A percentile compares a stretch with the other conserved stretches of the same genome.
These are phyloP conservation scores for Teunomyces atbi DNA, from an alignment of 805 yeast species.

Conservation along the genomic window DNA sequence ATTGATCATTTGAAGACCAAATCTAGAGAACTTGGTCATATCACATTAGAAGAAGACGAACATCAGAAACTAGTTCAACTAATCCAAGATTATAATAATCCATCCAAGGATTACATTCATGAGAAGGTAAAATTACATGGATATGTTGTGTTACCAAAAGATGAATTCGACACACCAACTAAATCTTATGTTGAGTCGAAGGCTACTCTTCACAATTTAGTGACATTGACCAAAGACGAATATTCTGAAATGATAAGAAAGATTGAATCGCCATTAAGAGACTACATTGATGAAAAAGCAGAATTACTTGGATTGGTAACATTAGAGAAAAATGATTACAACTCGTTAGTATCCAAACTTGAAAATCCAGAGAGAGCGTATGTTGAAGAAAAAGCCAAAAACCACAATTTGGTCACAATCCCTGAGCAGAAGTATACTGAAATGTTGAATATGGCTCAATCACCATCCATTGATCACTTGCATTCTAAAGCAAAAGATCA, in stretches of 20 bases:
- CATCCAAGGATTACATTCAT: constrained; percentile 29
- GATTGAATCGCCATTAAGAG: constrained; percentile 13
- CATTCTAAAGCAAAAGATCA: constrained; percentile 10
- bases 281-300: constrained; percentile 13
- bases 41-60: constrained; percentile 11
- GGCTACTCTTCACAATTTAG: constrained; percentile 21
- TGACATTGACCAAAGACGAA: constrained; percentile 10
- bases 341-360: background rate
- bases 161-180: constrained; percentile 20
- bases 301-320: constrained; percentile 1
- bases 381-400: constrained; percentile 6
- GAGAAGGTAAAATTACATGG: constrained; percentile 29
- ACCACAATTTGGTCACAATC: constrained; percentile 7
- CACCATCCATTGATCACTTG: constrained; percentile 25
- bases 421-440: constrained; percentile 9
- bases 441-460: constrained; percentile 12
- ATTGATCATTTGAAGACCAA: constrained; percentile 15
- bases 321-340: constrained; percentile 7
- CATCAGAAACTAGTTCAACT: constrained; percentile 5
- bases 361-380: constrained; percentile 5
- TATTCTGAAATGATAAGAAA: constrained; percentile 4
- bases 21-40: constrained; percentile 13
- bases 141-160: constrained; percentile 10
- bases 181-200: constrained; percentile 28
- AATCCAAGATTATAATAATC: constrained; percentile 15